Evolutionary conservation across 78 protist species (phyloP).

Genomic region (Polysphondylium violaceum): DNA sequence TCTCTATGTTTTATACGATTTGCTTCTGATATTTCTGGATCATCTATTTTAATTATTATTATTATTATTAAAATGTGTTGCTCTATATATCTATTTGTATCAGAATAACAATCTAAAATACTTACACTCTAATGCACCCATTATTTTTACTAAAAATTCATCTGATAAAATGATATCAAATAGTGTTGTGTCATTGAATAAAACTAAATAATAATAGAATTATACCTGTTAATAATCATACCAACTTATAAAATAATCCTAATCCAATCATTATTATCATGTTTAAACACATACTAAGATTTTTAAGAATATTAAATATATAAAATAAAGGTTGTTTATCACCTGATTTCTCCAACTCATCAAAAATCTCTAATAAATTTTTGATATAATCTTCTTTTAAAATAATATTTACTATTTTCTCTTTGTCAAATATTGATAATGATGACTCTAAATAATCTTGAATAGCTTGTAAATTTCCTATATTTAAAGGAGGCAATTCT

Average conservation of each 20-base stretch:
- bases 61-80: not conserved
- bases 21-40: constrained; percentile 83
- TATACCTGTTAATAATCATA: not conserved
- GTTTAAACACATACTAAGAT: constrained; percentile 51
- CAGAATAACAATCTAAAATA: not conserved
- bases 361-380: constrained; percentile 77
- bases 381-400: constrained; percentile 69
- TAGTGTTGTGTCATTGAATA: constrained; percentile 80
- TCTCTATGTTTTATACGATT: constrained; percentile 79
- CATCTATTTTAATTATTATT: constrained; percentile 66
- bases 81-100: not conserved
- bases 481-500: not conserved
- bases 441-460: constrained; percentile 18
- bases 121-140: constrained; percentile 92
- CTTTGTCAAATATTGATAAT: constrained; percentile 13
- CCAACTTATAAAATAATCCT: not conserved
- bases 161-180: constrained; percentile 82
- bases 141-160: constrained; percentile 64
- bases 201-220: constrained; percentile 1
- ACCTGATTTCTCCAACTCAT: constrained; percentile 58
- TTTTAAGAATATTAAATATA: constrained; percentile 70
- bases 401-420: constrained; percentile 34
- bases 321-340: constrained; percentile 17
- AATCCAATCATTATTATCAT: too few relatives aligned
- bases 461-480: constrained; percentile 15